Percentiles rank a stretch among this genome's conserved stretches.
phyloP scores from a whole-genome alignment of 2,329 filamentous ascomycete genomes.

The Dactylonectria estremocensis region DNA sequence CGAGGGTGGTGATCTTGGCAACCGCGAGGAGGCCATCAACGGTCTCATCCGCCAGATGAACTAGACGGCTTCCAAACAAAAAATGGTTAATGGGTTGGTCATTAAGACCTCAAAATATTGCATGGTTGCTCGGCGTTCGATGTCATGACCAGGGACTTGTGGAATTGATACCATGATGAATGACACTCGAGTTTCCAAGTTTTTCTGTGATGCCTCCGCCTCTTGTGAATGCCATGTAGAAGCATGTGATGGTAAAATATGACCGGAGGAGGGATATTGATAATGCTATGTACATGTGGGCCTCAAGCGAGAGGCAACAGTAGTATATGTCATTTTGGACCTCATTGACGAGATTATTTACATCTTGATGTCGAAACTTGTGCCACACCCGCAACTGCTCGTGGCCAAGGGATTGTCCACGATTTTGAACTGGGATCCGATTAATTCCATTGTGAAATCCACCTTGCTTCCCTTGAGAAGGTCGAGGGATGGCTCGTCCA shows the following conservation, averaged over 20 bases:
- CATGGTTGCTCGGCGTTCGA: conserved; percentile 59
- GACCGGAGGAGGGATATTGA: conserved; percentile 37
- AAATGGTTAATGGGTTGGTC: conserved; percentile 46
- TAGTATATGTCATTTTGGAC: conserved; percentile 30
- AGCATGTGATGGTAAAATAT: conserved; percentile 1
- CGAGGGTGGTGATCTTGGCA: conserved; percentile 97
- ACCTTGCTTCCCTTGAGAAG: conserved; percentile 94
- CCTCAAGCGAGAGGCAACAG: conserved; percentile 3
- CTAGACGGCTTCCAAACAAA: conserved; percentile 65
- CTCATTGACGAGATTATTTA: conserved; percentile 50
- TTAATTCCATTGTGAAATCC: conserved; percentile 96
- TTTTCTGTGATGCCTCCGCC: conserved; percentile 37
- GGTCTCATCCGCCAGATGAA: conserved; percentile 98
- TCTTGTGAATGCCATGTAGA: conserved; percentile 4
- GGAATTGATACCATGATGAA: conserved; percentile 60
- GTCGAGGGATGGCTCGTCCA: conserved; percentile 90
- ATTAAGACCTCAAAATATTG: conserved; percentile 52
- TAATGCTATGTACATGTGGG: conserved; percentile 36
- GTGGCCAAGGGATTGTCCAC: conserved; percentile 92
- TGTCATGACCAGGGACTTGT: conserved; percentile 56
- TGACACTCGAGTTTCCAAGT: conserved; percentile 57
- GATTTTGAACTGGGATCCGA: conserved; percentile 92
- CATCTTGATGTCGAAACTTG: conserved; percentile 94
- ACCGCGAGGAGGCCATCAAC: conserved; percentile 99
- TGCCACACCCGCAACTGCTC: conserved; percentile 97